Base-by-base conservation (phyloP, 2,329 filamentous ascomycete genomes). In the Curvularia eragrostidis region DNA sequence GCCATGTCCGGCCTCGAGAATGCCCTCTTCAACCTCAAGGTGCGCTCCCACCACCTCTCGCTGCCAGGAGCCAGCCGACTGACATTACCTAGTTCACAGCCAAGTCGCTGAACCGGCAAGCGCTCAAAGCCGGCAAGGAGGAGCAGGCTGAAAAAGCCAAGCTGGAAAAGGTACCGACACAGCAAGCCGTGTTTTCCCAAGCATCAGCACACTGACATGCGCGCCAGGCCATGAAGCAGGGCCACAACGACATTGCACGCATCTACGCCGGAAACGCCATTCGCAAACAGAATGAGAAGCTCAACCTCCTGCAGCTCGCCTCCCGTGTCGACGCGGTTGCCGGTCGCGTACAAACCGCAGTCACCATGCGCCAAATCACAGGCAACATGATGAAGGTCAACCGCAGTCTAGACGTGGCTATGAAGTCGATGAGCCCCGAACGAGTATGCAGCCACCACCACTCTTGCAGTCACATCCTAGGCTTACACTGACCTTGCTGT, bases 211-310 rank as follows among this genome's bases (percentile, higher is more conserved):
- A n/a, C 30, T 57, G 21, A 59, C 43, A 15, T n/a, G 3, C 23
- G 39, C 39, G 5, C 28, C 59, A 85, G 82, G 85, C 85, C 28
- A 85, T 88, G 75, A 83, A 85, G 72, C 81, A 85, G 74, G 81
- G 81, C 63, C 84, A 87, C 71, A 77, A 78, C 65, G 85, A 87
- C 67, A 86, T 87, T 63, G 85, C 85, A 19, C 85, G 85, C 67
- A 85, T 87, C 69, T 86, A 87, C 75, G 85, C 85, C 26, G 83
- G 86, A 66, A 87, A 87, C 70, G 84, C 85, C 9, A 86, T 87
- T 62, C 83, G 85, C 48, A 87, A 87, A 73, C 82, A 85, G 69
- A 87, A 87, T 65, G 85, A 87, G 74, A 83, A 85, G 63, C 73
- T 87, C 56, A 87, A 87, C 67, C 79, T 87, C 38, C 75, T 87